Evolutionary conservation across 148 eudicot species (phyloP).

Genomic region (Cornus suecica): DNA sequence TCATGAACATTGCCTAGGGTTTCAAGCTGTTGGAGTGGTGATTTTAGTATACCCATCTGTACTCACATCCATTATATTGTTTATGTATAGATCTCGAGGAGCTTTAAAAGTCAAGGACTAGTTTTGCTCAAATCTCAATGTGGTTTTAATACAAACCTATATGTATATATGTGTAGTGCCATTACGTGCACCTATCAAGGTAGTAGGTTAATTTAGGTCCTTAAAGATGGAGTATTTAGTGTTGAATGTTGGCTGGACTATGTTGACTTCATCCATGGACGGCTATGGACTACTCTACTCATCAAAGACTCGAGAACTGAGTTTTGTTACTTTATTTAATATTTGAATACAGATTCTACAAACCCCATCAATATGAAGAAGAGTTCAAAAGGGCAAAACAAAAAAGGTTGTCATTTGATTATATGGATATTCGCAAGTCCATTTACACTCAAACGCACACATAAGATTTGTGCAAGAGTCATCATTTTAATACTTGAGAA

Average conservation of each 20-base stretch:
- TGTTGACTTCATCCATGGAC: constrained; percentile 15
- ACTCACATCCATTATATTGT: constrained; percentile 20
- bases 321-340: too few species aligned
- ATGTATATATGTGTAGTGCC: not conserved
- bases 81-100: constrained; percentile 29
- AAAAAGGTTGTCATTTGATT: not conserved
- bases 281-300: not conserved
- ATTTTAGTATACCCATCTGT: not conserved
- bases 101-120: constrained; percentile 36
- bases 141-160: not conserved
- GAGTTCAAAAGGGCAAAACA: not conserved
- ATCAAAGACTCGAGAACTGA: not conserved
- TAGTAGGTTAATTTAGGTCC: not conserved
- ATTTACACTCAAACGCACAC: too few species aligned
- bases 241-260: constrained; percentile 2
- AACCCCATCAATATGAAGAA: not conserved
- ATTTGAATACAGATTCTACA: not conserved
- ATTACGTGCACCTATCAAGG: not conserved
- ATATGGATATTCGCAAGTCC: not conserved
- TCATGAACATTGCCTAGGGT: not conserved
- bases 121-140: constrained; percentile 41
- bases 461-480: too few species aligned
- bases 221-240: not conserved
- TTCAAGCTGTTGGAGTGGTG: not conserved
- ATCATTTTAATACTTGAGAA: too few species aligned